Evolutionary conservation across 192 early-diverging fungal genomes (phyloP).

Genomic region (Backusella mclennaniae): DNA sequence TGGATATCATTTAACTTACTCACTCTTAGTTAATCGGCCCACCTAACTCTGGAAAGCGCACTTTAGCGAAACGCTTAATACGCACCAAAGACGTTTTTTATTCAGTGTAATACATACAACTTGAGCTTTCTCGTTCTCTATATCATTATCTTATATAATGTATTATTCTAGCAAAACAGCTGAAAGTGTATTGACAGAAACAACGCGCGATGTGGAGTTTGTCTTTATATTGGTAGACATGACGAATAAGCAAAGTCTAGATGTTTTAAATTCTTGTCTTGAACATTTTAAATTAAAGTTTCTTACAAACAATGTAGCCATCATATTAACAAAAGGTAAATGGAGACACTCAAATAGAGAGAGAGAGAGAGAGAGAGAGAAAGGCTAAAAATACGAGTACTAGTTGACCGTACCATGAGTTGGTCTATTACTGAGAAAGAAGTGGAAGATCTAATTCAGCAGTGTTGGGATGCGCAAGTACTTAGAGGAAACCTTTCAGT

Average conservation of each 20-base stretch:
- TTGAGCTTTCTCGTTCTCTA: not conserved
- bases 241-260: slow-evolving; percentile 12
- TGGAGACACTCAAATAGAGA: not conserved
- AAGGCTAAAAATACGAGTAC: not conserved
- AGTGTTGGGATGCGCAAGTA: not conserved
- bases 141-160: too few relatives aligned
- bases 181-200: not conserved
- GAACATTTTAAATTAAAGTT: slow-evolving; percentile 1
- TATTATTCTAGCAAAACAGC: slow-evolving; percentile 11
- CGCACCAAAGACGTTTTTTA: slow-evolving; percentile 5
- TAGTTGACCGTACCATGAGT: not conserved
- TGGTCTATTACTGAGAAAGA: not conserved
- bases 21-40: slow-evolving; percentile 19
- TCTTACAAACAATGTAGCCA: slow-evolving; percentile 3
- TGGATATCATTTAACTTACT: too few relatives aligned
- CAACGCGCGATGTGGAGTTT: slow-evolving; percentile 7
- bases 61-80: slow-evolving; percentile 17
- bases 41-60: slow-evolving; percentile 18
- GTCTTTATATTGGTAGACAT: slow-evolving; percentile 23
- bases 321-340: slow-evolving; percentile 18
- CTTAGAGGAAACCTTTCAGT: not conserved
- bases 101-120: slow-evolving; percentile 16
- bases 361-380: not conserved
- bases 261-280: not conserved
- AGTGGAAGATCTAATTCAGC: not conserved